phyloP scores from a whole-genome alignment of 2,329 filamentous ascomycete genomes.

The Mycosphaerella arachidis region DNA sequence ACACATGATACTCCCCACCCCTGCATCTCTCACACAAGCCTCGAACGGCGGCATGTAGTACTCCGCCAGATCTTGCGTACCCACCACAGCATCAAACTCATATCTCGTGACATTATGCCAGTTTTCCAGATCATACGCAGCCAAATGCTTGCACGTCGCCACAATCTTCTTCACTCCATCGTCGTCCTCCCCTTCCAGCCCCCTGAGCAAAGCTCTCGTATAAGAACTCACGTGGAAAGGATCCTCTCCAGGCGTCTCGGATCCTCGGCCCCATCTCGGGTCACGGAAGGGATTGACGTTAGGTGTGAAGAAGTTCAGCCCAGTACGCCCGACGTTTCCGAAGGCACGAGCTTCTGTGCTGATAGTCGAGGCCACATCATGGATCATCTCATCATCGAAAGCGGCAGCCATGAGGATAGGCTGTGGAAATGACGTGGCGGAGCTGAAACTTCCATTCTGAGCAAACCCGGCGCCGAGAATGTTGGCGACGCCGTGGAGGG shows the following conservation, averaged over 20 bases:
- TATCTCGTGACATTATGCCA: neutral
- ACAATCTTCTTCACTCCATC: slow-evolving; percentile 1
- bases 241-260: slow-evolving; percentile 1
- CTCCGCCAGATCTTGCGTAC: neutral
- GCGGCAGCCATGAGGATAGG: slow-evolving; percentile 13
- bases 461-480: neutral
- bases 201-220: neutral
- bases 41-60: slow-evolving; percentile 4
- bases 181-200: neutral
- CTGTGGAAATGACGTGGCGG: slow-evolving; percentile 3
- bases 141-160: slow-evolving; percentile 6
- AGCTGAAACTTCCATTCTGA: slow-evolving; percentile 3
- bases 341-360: slow-evolving; percentile 61
- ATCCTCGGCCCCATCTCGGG: slow-evolving; percentile 5
- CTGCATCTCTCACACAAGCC: slow-evolving; percentile 1
- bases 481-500: slow-evolving; percentile 2
- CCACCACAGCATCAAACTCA: neutral
- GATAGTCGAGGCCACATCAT: slow-evolving; percentile 52
- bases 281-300: slow-evolving; percentile 12
- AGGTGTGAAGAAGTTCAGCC: slow-evolving; percentile 12
- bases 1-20: slow-evolving; percentile 2
- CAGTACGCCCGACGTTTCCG: slow-evolving; percentile 30
- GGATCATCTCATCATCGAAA: slow-evolving; percentile 57
- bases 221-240: neutral
- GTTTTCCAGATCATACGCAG: slow-evolving; percentile 3